Evolutionary conservation across 257 asterid genomes (phyloP), one percentile per base, ranked within the genome.

Genomic region (Ocimum tenuiflorum): DNA sequence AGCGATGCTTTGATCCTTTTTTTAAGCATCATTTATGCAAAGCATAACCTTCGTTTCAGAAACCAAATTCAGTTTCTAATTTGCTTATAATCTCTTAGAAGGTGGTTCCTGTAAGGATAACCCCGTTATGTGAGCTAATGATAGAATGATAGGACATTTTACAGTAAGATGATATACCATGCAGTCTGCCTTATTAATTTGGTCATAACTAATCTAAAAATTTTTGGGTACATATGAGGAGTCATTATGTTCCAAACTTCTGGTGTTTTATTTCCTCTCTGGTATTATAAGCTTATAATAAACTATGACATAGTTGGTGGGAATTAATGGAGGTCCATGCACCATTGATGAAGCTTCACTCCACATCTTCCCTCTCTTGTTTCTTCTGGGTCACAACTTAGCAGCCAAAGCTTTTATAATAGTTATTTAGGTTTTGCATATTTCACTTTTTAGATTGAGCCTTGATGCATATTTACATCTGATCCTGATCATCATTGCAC

Each of bases 401-500:
- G 59, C 64, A 22, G 46, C 47, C 57, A 49, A 8, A 45, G 65
- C 31, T 27, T 67, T 51, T 52, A 67, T 54, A 5, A 51, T 45
- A 41, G 3, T 31, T 31, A 33, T 18, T 19, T 38, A 12, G 9
- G 36, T 56, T 55, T 41, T 36, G 14, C 14, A 49, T 77, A 31
- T 45, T 41, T 73, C 42, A 48, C n/a, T 60, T 8, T 31, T 39
- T 43, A 51, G 7, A 38, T 50, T 42, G 49, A 31, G 60, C 41
- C 54, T 27, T 22, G 29, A 51, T 35, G 71, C 68, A 38, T 36
- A 20, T 55, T 70, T 36, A 36, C 9, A 23, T 59, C 35, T 22
- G 56, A 43, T 62, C 19, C 22, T 12, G 52, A 39, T 58, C 73
- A 62, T 36, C 38, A 22, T 43, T 78, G 60, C 20, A 41, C 67